Conservation (phyloP, 495 filamentous ascomycete species). For the Jackrogersella multiformis region DNA sequence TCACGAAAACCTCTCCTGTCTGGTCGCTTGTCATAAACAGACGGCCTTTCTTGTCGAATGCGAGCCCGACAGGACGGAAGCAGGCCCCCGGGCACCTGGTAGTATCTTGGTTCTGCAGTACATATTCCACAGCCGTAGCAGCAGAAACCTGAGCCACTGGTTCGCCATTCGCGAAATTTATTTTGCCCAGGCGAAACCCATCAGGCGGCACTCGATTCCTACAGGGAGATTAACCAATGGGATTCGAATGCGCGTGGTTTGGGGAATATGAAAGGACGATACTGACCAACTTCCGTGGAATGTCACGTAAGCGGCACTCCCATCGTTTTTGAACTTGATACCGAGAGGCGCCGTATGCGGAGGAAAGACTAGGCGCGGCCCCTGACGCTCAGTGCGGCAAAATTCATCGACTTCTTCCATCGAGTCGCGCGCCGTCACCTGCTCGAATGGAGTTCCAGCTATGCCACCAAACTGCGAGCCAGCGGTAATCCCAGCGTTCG, state of each 20-base stretch:
- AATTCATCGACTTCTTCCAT: conserved; percentile 50
- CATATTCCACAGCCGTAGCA: conserved; percentile 53
- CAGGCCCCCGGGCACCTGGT: conserved; percentile 50
- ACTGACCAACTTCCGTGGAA: conserved; percentile 68
- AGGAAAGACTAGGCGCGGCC: conserved; percentile 61
- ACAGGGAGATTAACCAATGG: not conserved
- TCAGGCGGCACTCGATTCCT: conserved; percentile 56
- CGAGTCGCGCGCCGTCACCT: conserved; percentile 28
- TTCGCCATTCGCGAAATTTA: conserved; percentile 56
- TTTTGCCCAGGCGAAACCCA: conserved; percentile 59
- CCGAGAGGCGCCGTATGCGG: conserved; percentile 66
- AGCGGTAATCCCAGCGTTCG: conserved; percentile 53
- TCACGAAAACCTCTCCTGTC: conserved; percentile 60
- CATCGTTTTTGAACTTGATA: conserved; percentile 58
- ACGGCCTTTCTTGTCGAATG: conserved; percentile 56
- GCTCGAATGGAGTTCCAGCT: conserved; percentile 41
- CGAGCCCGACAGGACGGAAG: conserved; percentile 62
- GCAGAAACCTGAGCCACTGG: conserved; percentile 53
- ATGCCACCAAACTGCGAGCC: conserved; percentile 60
- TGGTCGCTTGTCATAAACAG: conserved; percentile 60
- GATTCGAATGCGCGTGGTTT: not conserved
- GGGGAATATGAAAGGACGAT: not conserved
- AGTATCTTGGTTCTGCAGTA: conserved; percentile 57
- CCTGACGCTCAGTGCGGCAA: conserved; percentile 51
- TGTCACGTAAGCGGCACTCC: conserved; percentile 55